Conservation (phyloP, 352 stramenopile genomes). For the Phytophthora multivora region DNA sequence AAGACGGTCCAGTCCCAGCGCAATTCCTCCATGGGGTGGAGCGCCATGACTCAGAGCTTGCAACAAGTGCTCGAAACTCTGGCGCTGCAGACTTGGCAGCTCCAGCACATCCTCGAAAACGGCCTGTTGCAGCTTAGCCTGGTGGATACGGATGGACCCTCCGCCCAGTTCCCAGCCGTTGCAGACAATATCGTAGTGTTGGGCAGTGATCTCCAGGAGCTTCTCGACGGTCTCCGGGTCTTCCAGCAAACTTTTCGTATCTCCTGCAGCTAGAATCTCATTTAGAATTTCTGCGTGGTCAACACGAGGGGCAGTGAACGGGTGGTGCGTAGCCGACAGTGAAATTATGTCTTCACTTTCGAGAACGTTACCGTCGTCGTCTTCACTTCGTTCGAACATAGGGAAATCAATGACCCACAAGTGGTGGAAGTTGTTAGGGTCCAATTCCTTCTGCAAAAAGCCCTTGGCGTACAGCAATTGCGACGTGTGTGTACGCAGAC, state of each 20-base stretch:
- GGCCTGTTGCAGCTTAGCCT: conserved; percentile 67
- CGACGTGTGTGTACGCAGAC: conserved; percentile 65
- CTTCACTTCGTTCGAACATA: conserved; percentile 83
- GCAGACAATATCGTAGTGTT: conserved; percentile 91
- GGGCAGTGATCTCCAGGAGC: conserved; percentile 64
- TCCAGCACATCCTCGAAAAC: conserved; percentile 84
- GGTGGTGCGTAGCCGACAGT: conserved; percentile 84
- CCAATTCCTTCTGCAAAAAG: conserved; percentile 62
- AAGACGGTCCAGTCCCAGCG: conserved; percentile 85
- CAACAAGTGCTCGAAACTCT: conserved; percentile 87
- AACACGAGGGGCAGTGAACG: conserved; percentile 77
- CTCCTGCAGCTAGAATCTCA: conserved; percentile 42
- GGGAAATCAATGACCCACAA: conserved; percentile 90
- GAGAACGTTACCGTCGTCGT: conserved; percentile 41
- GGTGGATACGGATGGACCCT: conserved; percentile 87
- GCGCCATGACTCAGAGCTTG: conserved; percentile 78
- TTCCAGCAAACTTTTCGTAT: conserved; percentile 47
- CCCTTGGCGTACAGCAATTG: conserved; percentile 68
- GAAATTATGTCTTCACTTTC: conserved; percentile 38
- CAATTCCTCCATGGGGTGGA: conserved; percentile 86
- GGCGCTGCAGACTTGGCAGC: conserved; percentile 61
- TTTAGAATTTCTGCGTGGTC: conserved; percentile 53
- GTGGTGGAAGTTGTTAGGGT: conserved; percentile 74
- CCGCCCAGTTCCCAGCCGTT: conserved; percentile 89
- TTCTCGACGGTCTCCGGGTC: conserved; percentile 57